Evolutionary conservation across 2,329 filamentous ascomycete genomes (phyloP), one percentile per base, ranked within the genome.

Genomic region (Paecilomyces sp.): DNA sequence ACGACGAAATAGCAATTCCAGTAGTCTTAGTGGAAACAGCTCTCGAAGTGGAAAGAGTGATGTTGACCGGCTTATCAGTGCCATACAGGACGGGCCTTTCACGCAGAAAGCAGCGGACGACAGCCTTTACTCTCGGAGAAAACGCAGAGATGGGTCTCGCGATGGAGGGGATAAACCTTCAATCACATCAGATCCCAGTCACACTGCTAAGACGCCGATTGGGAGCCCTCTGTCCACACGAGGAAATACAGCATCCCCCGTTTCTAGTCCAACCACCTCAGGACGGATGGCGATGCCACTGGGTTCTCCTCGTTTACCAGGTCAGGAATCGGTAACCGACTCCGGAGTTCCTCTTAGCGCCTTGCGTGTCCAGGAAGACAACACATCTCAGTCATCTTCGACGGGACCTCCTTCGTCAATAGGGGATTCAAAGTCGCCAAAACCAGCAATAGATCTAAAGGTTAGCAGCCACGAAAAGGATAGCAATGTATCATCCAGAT

Each of bases 61-160:
- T 25, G 75, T 74, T 6, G 75, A 77, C 63, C 66, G 74, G 31
- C 68, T 77, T 6, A 77, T 77, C 54, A 75, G 74, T 54, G 75
- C 75, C 6, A 77, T 77, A 30, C 74, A 76, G 62, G 72, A 77
- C 58, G 71, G 72, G 51, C 58, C 71, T 3, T 60, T 69, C n/a
- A 25, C 59, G 9, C 57, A 58, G 22, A 60, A 61, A 47, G 57
- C 61, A 7, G 55, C 52, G 6, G 65, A 65, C 15, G 62, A 67
- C 13, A 58, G 57, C 22, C 56, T 58, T 11, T 60, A 66, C 33
- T 4, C 31, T 15, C 51, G 24, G 28, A 30, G 6, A 12, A 53
- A 11, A 5, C 51, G 51, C 11, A 53, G 11, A 12, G 15, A 53
- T 12, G 24, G 28, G 25, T 7, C 11, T 25, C 11, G 22, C 11